Percentiles rank a stretch among this genome's conserved stretches.
phyloP scores from a whole-genome alignment of 371 early-diverging fungal species.

The Capniomyces stellatus region DNA sequence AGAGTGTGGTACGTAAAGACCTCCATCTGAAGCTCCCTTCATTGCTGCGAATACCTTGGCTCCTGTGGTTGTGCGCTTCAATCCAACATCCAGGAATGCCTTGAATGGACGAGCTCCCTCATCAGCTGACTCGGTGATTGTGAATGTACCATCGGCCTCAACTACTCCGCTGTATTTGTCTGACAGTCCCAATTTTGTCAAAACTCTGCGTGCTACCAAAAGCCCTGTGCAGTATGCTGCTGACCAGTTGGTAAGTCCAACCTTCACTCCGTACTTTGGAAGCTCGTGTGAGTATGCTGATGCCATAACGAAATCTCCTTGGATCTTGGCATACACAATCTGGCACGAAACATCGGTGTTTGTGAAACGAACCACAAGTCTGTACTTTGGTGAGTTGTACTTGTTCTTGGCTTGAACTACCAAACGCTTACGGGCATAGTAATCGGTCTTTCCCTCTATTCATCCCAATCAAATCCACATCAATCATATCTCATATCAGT shows the following conservation, averaged over 20 bases:
- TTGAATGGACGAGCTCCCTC: constrained; percentile 91
- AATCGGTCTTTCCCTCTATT: constrained; percentile 99
- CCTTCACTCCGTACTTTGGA: constrained; percentile 93
- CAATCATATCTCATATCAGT: too few relatives aligned
- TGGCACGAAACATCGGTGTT: constrained; percentile 97
- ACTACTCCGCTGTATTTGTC: constrained; percentile 90
- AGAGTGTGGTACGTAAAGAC: constrained; percentile 95
- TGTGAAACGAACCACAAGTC: constrained; percentile 99
- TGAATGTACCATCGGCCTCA: constrained; percentile 85
- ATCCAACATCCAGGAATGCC: constrained; percentile 98
- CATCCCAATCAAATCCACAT: too few relatives aligned
- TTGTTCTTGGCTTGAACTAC: constrained; percentile 99
- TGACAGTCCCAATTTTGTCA: constrained; percentile 88
- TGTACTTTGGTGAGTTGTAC: constrained; percentile 99
- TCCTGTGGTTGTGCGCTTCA: constrained; percentile 97
- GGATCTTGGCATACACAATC: constrained; percentile 96
- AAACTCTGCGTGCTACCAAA: constrained; percentile 90
- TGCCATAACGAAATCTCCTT: constrained; percentile 95
- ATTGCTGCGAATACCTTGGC: constrained; percentile 98
- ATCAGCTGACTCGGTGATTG: constrained; percentile 71
- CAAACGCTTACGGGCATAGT: constrained; percentile 98
- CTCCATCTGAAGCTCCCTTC: constrained; percentile 99
- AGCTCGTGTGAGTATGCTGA: constrained; percentile 99
- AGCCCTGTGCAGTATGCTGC: constrained; percentile 99
- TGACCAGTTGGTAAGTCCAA: constrained; percentile 99